Evolutionary conservation across 352 stramenopile genomes (phyloP), one percentile per base, ranked within the genome.

Genomic region (Phytophthora litchii): DNA sequence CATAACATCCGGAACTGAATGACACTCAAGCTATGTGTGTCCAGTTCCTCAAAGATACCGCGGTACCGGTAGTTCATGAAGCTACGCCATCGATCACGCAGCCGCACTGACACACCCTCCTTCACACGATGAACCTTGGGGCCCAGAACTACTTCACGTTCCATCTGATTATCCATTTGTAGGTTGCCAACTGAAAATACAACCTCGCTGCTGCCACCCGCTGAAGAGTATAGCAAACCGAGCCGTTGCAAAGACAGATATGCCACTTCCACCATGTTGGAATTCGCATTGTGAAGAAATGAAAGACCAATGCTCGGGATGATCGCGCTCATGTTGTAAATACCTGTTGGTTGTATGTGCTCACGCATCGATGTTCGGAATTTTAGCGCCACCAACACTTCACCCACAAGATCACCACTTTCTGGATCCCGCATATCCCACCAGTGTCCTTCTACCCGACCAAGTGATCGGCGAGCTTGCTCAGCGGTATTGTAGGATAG

Each of bases 101-200:
- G 57, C 0, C 87, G 87, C 34, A 96, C 86, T 0, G 80, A 92
- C 16, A 94, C 84, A n/a, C 87, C 87, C 60, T 94, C 83, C 49
- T 96, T 94, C 20, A 92, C 83, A 13, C 76, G 83, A 42, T 94
- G 80, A 10, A 94, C 81, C 16, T 93, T 92, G 1, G 87, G 85
- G 0, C 85, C 83, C 3, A 96, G 58, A 32, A 96, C 80, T 31
- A 96, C 87, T 44, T 94, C 85, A 14, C 71, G 64, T 47, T 96
- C 87, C 83, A 96, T 96, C 67, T 96, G 87, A 42, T 96, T 94
- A 63, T 96, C 87, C 83, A 96, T 94, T 47, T 96, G 87, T 27
- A 94, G 21, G 29, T 96, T 96, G 3, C 87, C 87, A 13, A 96
- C 62, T 13, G 83, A 91, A 49, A 92, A 88, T 0, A 88, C 72